Conservation (phyloP, 148 eudicot genomes). For the Diospyros kaki region DNA sequence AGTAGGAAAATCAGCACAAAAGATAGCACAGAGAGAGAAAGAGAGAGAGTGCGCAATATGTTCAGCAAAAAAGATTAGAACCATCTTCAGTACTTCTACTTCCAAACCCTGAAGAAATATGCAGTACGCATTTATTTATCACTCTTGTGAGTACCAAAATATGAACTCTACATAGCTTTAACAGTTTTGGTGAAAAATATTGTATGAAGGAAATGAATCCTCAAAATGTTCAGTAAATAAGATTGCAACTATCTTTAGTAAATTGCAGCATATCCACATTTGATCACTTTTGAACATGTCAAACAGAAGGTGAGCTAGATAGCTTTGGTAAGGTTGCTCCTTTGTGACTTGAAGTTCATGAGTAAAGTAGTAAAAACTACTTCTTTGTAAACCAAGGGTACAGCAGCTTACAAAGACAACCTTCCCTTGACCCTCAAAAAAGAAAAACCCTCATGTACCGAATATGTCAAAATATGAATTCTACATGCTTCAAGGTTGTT, state of each 20-base stretch:
- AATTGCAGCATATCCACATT: no score
- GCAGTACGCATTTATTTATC: background rate
- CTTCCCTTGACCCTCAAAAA: no score
- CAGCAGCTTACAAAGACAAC: no score
- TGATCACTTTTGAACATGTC: no score
- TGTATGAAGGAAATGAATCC: background rate
- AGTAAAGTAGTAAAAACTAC: no score
- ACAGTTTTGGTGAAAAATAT: background rate
- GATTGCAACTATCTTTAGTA: no score
- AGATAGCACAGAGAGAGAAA: constrained; percentile 2
- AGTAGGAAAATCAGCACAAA: background rate
- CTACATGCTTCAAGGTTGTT: background rate
- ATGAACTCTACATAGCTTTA: background rate
- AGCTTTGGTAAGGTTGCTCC: no score
- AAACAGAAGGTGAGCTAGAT: no score
- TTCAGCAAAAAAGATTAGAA: background rate
- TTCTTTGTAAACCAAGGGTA: no score
- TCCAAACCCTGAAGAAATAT: background rate
- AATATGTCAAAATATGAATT: background rate
- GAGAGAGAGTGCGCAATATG: background rate
- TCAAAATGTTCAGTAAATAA: no score
- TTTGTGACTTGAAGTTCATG: no score
- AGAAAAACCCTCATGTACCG: no score
- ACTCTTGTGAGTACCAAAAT: background rate
- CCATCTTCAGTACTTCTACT: background rate